Conservation (phyloP, 2,329 filamentous ascomycete species). For the Fusarium avenaceum region DNA sequence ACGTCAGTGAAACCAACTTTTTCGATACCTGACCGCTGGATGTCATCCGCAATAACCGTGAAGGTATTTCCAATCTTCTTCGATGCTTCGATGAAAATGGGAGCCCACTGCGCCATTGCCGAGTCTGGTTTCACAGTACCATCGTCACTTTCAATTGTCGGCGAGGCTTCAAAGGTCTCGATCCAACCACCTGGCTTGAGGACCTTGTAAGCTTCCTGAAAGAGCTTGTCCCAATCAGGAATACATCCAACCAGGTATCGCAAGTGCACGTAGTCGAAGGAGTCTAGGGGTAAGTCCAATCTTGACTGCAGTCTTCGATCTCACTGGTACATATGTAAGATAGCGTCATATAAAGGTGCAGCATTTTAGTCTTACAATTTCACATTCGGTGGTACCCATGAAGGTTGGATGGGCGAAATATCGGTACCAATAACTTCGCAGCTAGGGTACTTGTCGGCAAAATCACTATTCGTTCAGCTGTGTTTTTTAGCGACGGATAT, state of each 20-base stretch:
- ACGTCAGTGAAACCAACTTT: constrained; percentile 33
- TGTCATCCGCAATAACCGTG: constrained; percentile 32
- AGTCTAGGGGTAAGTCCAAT: constrained; percentile 35
- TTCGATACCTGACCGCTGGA: constrained; percentile 25
- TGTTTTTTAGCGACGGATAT: rapidly evolving
- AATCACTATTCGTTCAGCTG: constrained; percentile 27
- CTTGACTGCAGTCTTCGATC: constrained; percentile 41
- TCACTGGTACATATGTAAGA: constrained; percentile 9
- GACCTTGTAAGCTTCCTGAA: constrained; percentile 21
- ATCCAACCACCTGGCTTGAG: constrained; percentile 39
- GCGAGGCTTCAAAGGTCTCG: constrained; percentile 32
- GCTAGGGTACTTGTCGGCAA: constrained; percentile 33
- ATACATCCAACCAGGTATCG: constrained; percentile 38
- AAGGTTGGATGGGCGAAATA: constrained; percentile 37
- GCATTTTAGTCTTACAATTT: constrained; percentile 15
- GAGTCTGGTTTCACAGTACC: constrained; percentile 31
- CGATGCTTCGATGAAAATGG: constrained; percentile 36
- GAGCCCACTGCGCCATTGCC: constrained; percentile 27
- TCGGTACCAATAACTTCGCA: constrained; percentile 40
- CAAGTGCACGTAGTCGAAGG: constrained; percentile 41
- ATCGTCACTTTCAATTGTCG: constrained; percentile 31
- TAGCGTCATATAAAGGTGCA: rapidly evolving
- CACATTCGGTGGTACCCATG: constrained; percentile 38
- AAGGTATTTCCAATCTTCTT: constrained; percentile 36
- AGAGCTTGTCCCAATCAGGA: constrained; percentile 26